Conservation (phyloP, 2,329 filamentous ascomycete species). For the Fusarium neocosmosporiellum region DNA sequence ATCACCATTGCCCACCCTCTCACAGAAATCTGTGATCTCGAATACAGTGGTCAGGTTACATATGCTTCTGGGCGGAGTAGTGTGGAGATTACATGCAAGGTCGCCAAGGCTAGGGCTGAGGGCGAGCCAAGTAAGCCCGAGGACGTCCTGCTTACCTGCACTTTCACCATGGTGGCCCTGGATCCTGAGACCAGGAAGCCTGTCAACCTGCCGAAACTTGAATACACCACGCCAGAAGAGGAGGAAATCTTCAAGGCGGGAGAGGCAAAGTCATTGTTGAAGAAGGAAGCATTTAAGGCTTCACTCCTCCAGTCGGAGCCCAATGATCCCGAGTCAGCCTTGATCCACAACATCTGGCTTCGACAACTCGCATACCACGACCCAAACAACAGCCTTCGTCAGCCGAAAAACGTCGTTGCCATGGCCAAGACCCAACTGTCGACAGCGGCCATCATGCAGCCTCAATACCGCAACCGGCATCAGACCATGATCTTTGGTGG, state of each 20-base stretch:
- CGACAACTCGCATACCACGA: conserved; percentile 45
- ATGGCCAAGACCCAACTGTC: conserved; percentile 45
- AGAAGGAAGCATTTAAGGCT: conserved; percentile 16
- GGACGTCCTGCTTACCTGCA: conserved; percentile 58
- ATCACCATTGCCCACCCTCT: conserved; percentile 74
- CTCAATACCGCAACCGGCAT: conserved; percentile 45
- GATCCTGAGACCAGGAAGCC: conserved; percentile 45
- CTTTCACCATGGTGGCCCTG: conserved; percentile 47
- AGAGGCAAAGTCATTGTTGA: neutral
- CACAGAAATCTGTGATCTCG: conserved; percentile 81
- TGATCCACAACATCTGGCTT: conserved; percentile 47
- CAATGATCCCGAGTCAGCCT: conserved; percentile 43
- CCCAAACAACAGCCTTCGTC: conserved; percentile 40
- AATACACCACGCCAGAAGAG: conserved; percentile 42
- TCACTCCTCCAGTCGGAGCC: conserved; percentile 44
- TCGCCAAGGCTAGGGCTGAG: conserved; percentile 72
- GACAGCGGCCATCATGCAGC: conserved; percentile 46
- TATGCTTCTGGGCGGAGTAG: conserved; percentile 80
- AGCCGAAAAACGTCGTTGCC: conserved; percentile 40
- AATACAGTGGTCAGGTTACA: conserved; percentile 71
- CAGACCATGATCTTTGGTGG: conserved; percentile 48
- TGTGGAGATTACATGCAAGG: conserved; percentile 79
- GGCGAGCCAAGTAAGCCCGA: conserved; percentile 63
- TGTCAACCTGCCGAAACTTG: conserved; percentile 39
- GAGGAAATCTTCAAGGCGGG: conserved; percentile 43